phyloP scores from a whole-genome alignment of 306 rosid species.

The Senna siamea region DNA sequence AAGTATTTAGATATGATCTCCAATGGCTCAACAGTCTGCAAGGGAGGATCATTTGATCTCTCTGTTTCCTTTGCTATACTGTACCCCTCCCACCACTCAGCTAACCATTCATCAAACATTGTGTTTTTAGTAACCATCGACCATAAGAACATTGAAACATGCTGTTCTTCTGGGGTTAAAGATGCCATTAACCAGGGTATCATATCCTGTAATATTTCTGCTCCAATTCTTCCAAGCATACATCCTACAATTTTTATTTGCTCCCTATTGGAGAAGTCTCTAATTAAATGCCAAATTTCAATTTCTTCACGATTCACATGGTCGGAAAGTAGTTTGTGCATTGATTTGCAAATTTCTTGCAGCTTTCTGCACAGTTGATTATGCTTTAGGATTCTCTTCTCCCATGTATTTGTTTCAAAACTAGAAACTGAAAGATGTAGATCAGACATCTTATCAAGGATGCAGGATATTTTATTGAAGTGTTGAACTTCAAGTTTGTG shows the following conservation, averaged over 20 bases:
- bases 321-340: constrained; percentile 58
- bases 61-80: constrained; percentile 52
- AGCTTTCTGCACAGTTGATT: constrained; percentile 62
- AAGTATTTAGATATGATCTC: constrained; percentile 70
- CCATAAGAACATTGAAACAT: constrained; percentile 76
- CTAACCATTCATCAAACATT: constrained; percentile 89
- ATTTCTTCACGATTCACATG: constrained; percentile 80
- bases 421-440: constrained; percentile 55
- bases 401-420: constrained; percentile 42
- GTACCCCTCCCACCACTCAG: constrained; percentile 92
- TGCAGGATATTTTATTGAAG: constrained; percentile 57
- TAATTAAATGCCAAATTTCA: constrained; percentile 81
- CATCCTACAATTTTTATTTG: constrained; percentile 79
- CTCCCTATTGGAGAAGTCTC: constrained; percentile 75
- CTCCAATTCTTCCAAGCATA: constrained; percentile 84
- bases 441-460: constrained; percentile 68
- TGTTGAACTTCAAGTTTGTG: constrained; percentile 74
- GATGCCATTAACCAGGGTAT: constrained; percentile 92
- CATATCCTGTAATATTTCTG: constrained; percentile 84
- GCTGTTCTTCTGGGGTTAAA: constrained; percentile 78
- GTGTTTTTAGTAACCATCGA: constrained; percentile 79
- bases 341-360: constrained; percentile 74
- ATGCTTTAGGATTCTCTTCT: constrained; percentile 50
- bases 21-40: constrained; percentile 61
- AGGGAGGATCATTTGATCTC: constrained; percentile 52